Conservation (phyloP, 257 asterid species). For the Osmanthus fragrans region DNA sequence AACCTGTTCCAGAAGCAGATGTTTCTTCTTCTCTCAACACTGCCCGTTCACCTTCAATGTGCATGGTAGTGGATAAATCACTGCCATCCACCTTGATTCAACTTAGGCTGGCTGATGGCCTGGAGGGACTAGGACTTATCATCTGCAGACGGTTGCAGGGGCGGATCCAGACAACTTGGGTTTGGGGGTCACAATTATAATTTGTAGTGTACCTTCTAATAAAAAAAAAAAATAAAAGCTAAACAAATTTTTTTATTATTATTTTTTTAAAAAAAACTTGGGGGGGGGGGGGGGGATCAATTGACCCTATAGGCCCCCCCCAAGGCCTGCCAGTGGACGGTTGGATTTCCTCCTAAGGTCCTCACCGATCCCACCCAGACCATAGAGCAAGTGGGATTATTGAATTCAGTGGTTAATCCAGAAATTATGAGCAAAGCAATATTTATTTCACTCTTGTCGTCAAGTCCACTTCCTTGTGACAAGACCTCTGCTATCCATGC, state of each 20-base stretch:
- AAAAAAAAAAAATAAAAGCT: too few relatives aligned
- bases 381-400: constrained; percentile 80
- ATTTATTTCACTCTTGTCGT: background rate
- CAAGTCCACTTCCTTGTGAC: background rate
- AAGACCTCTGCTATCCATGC: background rate
- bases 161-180: too few relatives aligned
- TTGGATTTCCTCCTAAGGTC: constrained; percentile 75
- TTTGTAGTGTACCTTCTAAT: too few relatives aligned
- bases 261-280: too few relatives aligned
- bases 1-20: constrained; percentile 42
- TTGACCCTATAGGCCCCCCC: too few relatives aligned
- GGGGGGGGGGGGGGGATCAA: too few relatives aligned
- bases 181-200: too few relatives aligned
- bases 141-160: constrained; percentile 75
- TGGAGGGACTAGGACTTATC: constrained; percentile 58
- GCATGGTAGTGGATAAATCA: constrained; percentile 66
- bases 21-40: constrained; percentile 35
- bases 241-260: too few relatives aligned
- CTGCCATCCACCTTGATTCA: constrained; percentile 92
- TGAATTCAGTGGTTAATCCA: constrained; percentile 90
- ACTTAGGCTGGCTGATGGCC: constrained; percentile 85
- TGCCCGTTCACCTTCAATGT: constrained; percentile 57
- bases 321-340: too few relatives aligned
- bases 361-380: constrained; percentile 77
- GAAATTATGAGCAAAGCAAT: constrained; percentile 40